phyloP scores from a whole-genome alignment of 257 asterid species.

The Salvia miltiorrhiza region DNA sequence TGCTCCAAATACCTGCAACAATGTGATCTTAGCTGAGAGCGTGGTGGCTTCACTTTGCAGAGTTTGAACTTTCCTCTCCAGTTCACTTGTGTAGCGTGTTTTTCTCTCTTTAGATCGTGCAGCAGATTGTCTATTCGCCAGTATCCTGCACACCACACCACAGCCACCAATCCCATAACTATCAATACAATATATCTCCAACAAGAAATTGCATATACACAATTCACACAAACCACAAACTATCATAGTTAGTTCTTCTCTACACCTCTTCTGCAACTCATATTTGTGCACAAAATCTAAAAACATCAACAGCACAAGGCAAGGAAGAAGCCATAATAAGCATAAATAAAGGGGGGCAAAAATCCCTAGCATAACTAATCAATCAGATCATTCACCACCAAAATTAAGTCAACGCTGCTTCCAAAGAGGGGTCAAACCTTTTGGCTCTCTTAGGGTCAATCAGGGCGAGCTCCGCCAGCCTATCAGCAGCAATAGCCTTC shows the following conservation, averaged over 20 bases:
- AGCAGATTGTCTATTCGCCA: conserved; percentile 96
- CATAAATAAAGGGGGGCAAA: background rate
- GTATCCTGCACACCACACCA: conserved; percentile 83
- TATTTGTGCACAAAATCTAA: background rate
- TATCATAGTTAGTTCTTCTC: background rate
- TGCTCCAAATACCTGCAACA: conserved; percentile 56
- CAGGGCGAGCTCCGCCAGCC: conserved; percentile 73
- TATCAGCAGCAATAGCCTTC: conserved; percentile 71
- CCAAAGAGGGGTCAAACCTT: conserved; percentile 42
- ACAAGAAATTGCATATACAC: background rate
- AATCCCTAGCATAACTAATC: background rate
- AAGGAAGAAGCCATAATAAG: background rate
- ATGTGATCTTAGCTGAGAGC: conserved; percentile 83
- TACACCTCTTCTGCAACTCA: background rate
- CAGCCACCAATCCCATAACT: background rate
- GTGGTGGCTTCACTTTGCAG: conserved; percentile 92
- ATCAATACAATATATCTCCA: conserved; percentile 12
- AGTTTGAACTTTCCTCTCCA: conserved; percentile 95
- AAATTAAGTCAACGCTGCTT: conserved; percentile 19
- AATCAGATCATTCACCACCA: background rate
- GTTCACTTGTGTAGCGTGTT: conserved; percentile 70
- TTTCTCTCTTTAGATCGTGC: conserved; percentile 95
- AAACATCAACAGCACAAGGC: background rate
- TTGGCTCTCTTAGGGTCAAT: conserved; percentile 95
- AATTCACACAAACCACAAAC: background rate